A percentile compares a stretch with the other conserved stretches of the same genome.
Evolutionary conservation across 202 grass and related monocot genomes (phyloP).

Genomic region (Zizania palustris): DNA sequence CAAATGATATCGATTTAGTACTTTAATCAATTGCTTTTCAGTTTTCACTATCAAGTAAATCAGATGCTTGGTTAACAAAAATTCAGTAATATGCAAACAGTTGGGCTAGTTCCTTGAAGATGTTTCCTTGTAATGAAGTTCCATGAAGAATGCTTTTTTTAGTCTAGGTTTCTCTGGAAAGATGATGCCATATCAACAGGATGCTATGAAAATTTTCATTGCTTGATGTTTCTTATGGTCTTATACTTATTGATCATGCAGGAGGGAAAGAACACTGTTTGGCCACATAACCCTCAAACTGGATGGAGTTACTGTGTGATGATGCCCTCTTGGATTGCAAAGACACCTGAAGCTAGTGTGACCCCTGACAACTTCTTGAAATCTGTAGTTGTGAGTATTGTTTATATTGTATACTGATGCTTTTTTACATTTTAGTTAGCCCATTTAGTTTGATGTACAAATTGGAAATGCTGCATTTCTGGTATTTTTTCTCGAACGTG

Average conservation of each 20-base stretch:
- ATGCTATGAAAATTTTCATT: neutral
- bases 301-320: slow-evolving; percentile 98
- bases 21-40: neutral
- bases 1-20: neutral
- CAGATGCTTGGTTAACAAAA: slow-evolving; percentile 14
- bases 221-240: neutral
- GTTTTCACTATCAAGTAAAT: slow-evolving; percentile 4
- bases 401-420: slow-evolving; percentile 44
- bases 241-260: slow-evolving; percentile 35
- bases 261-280: slow-evolving; percentile 89
- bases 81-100: neutral
- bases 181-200: neutral
- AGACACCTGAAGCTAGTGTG: slow-evolving; percentile 73
- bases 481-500: neutral
- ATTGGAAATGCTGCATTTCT: neutral
- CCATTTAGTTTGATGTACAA: slow-evolving; percentile 7
- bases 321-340: slow-evolving; percentile 86
- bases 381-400: slow-evolving; percentile 81
- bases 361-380: slow-evolving; percentile 84
- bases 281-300: slow-evolving; percentile 96
- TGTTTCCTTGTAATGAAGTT: neutral
- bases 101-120: neutral
- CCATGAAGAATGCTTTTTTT: neutral
- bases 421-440: slow-evolving; percentile 18
- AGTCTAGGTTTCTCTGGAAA: neutral